A percentile compares a stretch with the other conserved stretches of the same genome.
Evolutionary conservation across 2,329 filamentous ascomycete species (phyloP).

Genomic region (Leptographium radiaticola): DNA sequence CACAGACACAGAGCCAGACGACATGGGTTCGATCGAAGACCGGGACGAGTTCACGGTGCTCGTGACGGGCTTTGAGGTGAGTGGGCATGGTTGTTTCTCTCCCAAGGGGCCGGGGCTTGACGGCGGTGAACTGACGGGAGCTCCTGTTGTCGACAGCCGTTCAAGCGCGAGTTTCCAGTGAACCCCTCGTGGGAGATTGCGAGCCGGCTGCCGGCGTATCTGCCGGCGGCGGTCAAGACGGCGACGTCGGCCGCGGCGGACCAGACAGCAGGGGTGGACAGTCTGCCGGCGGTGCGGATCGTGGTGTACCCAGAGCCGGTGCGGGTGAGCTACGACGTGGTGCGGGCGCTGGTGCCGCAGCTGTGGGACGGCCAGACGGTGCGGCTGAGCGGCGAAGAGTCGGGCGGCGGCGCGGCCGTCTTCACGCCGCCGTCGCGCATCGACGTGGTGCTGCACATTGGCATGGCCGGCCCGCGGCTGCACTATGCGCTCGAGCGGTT

Average conservation of each 20-base stretch:
- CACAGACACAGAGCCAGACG: background rate
- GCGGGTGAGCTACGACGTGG: constrained; percentile 56
- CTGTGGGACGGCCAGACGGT: constrained; percentile 34
- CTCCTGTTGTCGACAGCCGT: constrained; percentile 42
- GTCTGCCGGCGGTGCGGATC: constrained; percentile 41
- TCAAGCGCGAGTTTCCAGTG: constrained; percentile 54
- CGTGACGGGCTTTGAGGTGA: constrained; percentile 49
- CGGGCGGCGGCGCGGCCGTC: constrained; percentile 11
- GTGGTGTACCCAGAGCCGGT: constrained; percentile 53
- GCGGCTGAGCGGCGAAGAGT: background rate
- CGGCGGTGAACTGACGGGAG: background rate
- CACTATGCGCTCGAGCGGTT: constrained; percentile 59
- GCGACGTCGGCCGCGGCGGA: constrained; percentile 17
- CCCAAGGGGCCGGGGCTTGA: background rate
- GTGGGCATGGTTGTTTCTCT: constrained; percentile 13
- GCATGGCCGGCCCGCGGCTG: constrained; percentile 55
- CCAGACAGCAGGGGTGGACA: background rate
- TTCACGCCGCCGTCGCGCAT: constrained; percentile 20
- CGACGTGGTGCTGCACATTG: constrained; percentile 64
- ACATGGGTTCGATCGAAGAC: constrained; percentile 18
- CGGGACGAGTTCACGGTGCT: constrained; percentile 42
- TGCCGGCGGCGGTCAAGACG: constrained; percentile 27
- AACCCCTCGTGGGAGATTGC: constrained; percentile 79
- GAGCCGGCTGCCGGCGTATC: constrained; percentile 48
- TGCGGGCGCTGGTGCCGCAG: constrained; percentile 48